phyloP scores from a whole-genome alignment of 768 basidiomycete genomes.

The Rhodotorula babjevae region DNA sequence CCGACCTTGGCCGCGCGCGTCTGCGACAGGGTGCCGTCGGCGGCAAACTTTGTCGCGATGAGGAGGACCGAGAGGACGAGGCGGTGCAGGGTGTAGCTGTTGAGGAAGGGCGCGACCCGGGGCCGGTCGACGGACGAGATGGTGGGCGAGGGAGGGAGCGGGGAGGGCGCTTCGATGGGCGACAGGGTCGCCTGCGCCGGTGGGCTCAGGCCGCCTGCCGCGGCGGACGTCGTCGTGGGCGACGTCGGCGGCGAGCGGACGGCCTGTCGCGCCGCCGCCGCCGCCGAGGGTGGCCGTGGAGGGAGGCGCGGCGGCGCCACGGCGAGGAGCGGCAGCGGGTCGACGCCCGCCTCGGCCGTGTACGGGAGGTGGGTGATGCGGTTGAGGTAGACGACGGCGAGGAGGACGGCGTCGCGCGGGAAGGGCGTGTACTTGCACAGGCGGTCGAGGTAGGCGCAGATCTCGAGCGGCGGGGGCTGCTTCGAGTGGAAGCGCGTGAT shows the following conservation, averaged over 20 bases:
- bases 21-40: constrained; percentile 33
- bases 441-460: constrained; percentile 10
- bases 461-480: constrained; percentile 19
- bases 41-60: constrained; percentile 32
- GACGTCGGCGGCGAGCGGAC: neutral
- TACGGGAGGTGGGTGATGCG: constrained; percentile 36
- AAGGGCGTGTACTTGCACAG: constrained; percentile 35
- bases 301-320: neutral
- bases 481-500: constrained; percentile 31
- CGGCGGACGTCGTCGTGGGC: neutral
- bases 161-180: neutral
- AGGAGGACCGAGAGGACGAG: constrained; percentile 33
- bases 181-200: neutral
- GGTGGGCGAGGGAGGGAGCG: constrained; percentile 18
- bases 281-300: neutral
- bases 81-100: constrained; percentile 38
- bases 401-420: constrained; percentile 38
- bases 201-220: neutral
- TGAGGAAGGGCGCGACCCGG: constrained; percentile 20
- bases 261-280: neutral
- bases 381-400: constrained; percentile 39
- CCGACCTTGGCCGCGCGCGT: constrained; percentile 37
- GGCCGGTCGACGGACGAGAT: neutral
- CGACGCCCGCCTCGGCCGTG: neutral
- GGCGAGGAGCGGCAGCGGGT: constrained; percentile 5